phyloP scores from a whole-genome alignment of 1,284 basidiomycete species.

The Bjerkandera adusta region DNA sequence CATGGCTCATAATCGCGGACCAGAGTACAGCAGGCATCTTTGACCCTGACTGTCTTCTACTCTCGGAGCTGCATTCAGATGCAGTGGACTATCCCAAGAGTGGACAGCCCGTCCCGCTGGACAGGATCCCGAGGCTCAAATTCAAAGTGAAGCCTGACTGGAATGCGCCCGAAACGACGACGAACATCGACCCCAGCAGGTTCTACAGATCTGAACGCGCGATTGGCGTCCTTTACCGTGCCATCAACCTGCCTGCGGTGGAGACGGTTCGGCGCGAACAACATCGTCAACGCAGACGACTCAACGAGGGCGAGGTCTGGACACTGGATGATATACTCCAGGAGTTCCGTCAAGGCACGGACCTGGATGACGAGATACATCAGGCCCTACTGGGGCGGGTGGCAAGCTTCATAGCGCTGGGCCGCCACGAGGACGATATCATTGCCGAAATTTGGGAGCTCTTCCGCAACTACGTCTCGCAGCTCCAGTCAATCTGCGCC shows the following conservation, averaged over 20 bases:
- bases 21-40: slow-evolving; percentile 51
- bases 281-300: slow-evolving; percentile 20
- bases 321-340: slow-evolving; percentile 25
- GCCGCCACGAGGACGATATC: slow-evolving; percentile 20
- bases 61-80: slow-evolving; percentile 67
- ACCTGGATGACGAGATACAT: slow-evolving; percentile 21
- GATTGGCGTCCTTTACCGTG: slow-evolving; percentile 57
- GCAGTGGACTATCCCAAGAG: slow-evolving; percentile 70
- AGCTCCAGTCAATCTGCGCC: slow-evolving; percentile 48
- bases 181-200: slow-evolving; percentile 22
- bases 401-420: slow-evolving; percentile 24
- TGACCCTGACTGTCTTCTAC: slow-evolving; percentile 55
- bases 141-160: slow-evolving; percentile 50
- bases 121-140: slow-evolving; percentile 46
- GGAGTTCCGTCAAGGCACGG: slow-evolving; percentile 22
- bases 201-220: slow-evolving; percentile 52
- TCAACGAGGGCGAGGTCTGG: slow-evolving; percentile 18
- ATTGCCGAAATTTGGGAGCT: slow-evolving; percentile 32
- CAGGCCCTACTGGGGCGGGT: slow-evolving; percentile 24
- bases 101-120: slow-evolving; percentile 51
- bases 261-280: slow-evolving; percentile 19
- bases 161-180: slow-evolving; percentile 57
- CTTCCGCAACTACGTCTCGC: slow-evolving; percentile 44
- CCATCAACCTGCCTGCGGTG: slow-evolving; percentile 49
- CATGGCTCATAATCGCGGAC: slow-evolving; percentile 69